Evolutionary conservation across 1,139 yeast species (phyloP), one percentile per base, ranked within the genome.

Genomic region (Pichia inconspicua): DNA sequence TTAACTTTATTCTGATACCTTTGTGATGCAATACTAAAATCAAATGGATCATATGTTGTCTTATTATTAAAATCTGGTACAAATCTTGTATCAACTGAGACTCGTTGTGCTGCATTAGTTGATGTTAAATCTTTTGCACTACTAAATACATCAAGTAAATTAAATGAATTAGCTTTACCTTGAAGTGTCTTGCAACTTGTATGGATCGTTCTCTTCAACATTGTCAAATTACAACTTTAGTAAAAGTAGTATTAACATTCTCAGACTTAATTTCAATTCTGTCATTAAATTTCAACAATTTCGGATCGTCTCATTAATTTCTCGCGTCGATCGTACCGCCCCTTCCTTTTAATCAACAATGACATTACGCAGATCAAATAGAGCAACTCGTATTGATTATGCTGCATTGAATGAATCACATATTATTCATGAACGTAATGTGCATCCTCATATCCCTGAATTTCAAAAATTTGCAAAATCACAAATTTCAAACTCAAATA

Each of bases 361-460:
- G 44, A 27, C 34, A 25, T 25, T 31, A 11, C 48, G 52, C 22
- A 41, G 46, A 25, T 49, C 53, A 9, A 42, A 43, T 8, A 48
- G 55, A 31, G 37, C 45, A 2, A 42, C 43, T 5, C 58, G 59
- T 40, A 75, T 88, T 41, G 95, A 89, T 62, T 89, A 89, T 61
- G 81, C 79, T 10, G 95, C 96, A 0, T 67, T 89, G 56, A 78
- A 89, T 60, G 84, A 80, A 46, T 95, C 96, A 1, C 85, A 82
- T 37, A 69, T 74, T 7, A 73, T 80, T n/a, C 73, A 80, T 31
- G 76, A 77, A 50, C 72, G 78, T 53, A 68, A 78, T 44, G 66
- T 70, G 40, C 90, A 84, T 61, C 86, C 87, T 5, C 89, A 84
- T 62, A 75, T 79, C 11, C 64, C 62, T 10, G 50, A 59, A 22